Conservation (phyloP, 495 filamentous ascomycete genomes). For the Penicillium cinerascens region DNA sequence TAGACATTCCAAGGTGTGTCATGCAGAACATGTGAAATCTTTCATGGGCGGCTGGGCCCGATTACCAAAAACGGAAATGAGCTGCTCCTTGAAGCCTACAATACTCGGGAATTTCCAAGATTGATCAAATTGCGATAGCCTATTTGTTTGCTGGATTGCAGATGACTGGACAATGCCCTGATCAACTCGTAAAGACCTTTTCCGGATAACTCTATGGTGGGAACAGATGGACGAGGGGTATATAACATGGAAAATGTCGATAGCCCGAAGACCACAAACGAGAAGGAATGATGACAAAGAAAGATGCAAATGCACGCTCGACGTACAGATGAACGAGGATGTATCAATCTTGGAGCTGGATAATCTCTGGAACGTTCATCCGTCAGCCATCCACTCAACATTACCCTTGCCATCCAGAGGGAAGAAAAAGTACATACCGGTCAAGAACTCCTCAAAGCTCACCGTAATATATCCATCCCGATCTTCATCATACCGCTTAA, state of each 20-base stretch:
- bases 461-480: conserved; percentile 86
- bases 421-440: conserved; percentile 40
- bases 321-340: neutral
- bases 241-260: conserved; percentile 11
- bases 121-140: neutral
- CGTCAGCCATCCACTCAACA: neutral
- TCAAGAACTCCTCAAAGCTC: conserved; percentile 79
- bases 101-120: neutral
- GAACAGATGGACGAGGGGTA: conserved; percentile 8
- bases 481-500: conserved; percentile 98
- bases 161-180: conserved; percentile 4
- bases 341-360: conserved; percentile 38
- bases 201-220: conserved; percentile 13
- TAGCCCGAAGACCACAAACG: neutral
- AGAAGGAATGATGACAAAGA: neutral
- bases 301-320: neutral
- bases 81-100: neutral
- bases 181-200: conserved; percentile 10
- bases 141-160: neutral
- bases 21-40: no score
- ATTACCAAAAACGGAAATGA: neutral
- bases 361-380: conserved; percentile 27
- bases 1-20: neutral
- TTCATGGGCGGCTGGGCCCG: neutral
- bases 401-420: neutral